Percentiles rank a stretch among this genome's conserved stretches.
These are phyloP conservation scores for Aegilops umbellulata DNA, from an alignment of 176 grass and related monocot species.

Conservation along the genomic window DNA sequence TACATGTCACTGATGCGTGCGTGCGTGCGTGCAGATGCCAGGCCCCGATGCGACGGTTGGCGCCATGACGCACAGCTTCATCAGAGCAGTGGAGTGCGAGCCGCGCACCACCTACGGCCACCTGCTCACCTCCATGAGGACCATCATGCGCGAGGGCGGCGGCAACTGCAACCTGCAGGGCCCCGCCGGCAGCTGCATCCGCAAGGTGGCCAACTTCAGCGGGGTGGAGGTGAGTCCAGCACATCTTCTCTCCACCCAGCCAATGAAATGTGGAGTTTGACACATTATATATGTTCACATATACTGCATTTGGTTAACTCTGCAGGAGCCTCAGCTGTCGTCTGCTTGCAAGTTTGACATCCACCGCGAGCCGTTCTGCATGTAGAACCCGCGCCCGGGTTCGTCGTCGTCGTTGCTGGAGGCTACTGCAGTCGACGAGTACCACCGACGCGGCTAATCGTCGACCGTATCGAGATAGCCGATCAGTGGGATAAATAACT, in stretches of 20 bases:
- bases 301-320: too few species aligned
- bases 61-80: slow-evolving; percentile 90
- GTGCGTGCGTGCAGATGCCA: background rate
- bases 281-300: too few species aligned
- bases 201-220: slow-evolving; percentile 49
- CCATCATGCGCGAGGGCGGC: slow-evolving; percentile 37
- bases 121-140: slow-evolving; percentile 65
- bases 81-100: slow-evolving; percentile 53
- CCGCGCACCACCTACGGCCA: slow-evolving; percentile 58
- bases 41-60: slow-evolving; percentile 36
- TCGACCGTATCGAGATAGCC: too few species aligned
- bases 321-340: slow-evolving; percentile 65
- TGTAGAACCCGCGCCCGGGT: slow-evolving; percentile 24
- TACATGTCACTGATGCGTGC: background rate
- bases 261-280: too few species aligned
- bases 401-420: background rate
- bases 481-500: too few species aligned
- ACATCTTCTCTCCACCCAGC: too few species aligned
- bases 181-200: slow-evolving; percentile 40
- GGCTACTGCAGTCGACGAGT: too few species aligned
- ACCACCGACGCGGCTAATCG: too few species aligned
- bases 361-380: slow-evolving; percentile 41
- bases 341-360: slow-evolving; percentile 63
- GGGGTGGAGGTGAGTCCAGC: slow-evolving; percentile 26
- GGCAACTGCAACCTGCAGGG: slow-evolving; percentile 29